Base-by-base conservation (phyloP, 345 rosid species). In the Populus davidiana region DNA sequence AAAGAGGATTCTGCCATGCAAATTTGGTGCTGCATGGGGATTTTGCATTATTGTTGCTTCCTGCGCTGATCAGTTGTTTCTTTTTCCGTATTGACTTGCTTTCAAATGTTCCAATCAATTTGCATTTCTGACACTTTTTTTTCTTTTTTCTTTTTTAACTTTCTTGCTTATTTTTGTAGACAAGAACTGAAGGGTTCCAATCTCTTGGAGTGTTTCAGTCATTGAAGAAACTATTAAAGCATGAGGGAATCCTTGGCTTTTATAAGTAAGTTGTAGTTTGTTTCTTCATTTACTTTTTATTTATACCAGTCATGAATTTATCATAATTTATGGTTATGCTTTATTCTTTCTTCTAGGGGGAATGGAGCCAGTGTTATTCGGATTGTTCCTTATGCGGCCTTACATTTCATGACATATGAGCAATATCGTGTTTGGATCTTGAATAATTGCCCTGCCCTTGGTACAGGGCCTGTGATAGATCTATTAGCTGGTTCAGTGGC, bases 361-460 rank as follows among this genome's bases (percentile, higher is more conserved):
- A 96, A 96, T 71, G 99, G 99, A 80, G 98, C 96, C 52, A 96
- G 98, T 80, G 97, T 96, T 78, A 83, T 93, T 68, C 90, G 99
- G 70, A 96, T 96, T 68, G 88, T 96, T 74, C 99, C 98, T 61
- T 96, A 93, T 83, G 99, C 99, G 0, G 99, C 99, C 61, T 84
- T 96, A 66, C 98, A 93, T 87, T 93, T 92, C 86, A 96, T 96
- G 99, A 85, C 94, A 16, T 96, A 96, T 35, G 98, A 96, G 87
- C 89, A 87, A 77, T 96, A 96, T 78, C 98, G 97, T 38, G 84
- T 84, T 81, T 96, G 94, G 94, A 92, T 93, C 76, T 83, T 93
- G 87, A 82, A 92, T 79, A 91, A 92, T 54, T 87, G 83, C 73
- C 79, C 88, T n/a, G 82, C 88, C 27, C 62, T 93, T 39, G 99